Evolutionary conservation across 495 filamentous ascomycete species (phyloP).

Genomic region (Penicillium dipodomyicola): DNA sequence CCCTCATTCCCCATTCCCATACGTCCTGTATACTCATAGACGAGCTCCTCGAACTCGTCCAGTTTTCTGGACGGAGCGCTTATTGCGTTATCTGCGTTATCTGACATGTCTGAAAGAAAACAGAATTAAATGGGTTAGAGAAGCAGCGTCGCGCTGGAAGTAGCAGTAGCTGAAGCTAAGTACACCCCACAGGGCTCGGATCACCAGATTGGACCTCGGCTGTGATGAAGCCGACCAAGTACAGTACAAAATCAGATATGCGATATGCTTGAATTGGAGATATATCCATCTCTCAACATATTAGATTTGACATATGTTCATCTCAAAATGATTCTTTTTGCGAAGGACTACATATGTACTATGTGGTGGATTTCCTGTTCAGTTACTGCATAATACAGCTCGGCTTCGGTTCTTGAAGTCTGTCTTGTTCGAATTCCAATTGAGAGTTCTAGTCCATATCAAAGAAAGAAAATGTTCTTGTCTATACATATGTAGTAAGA

Average conservation of each 20-base stretch:
- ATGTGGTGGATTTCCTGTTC: too few species aligned
- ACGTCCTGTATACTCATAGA: slow-evolving; percentile 30
- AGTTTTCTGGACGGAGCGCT: slow-evolving; percentile 26
- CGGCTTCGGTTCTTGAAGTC: too few species aligned
- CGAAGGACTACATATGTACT: too few species aligned
- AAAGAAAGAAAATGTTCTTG: too few species aligned
- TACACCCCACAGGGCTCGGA: slow-evolving; percentile 9
- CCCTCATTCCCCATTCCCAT: slow-evolving; percentile 23
- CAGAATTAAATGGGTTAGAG: not conserved
- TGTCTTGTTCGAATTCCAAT: not conserved
- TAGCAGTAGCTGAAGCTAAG: not conserved
- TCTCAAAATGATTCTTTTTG: too few species aligned
- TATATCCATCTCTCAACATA: too few species aligned
- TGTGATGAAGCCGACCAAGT: not conserved
- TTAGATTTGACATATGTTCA: too few species aligned
- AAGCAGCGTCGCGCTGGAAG: slow-evolving; percentile 5
- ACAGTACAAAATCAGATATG: not conserved
- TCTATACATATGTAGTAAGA: too few species aligned
- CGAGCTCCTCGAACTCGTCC: slow-evolving; percentile 36
- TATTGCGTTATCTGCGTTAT: slow-evolving; percentile 20
- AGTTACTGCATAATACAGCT: too few species aligned
- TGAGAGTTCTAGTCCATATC: too few species aligned
- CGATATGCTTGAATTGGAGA: not conserved
- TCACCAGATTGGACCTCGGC: slow-evolving; percentile 10
- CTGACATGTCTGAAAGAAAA: slow-evolving; percentile 17